Base-by-base conservation (phyloP, 1,139 yeast genomes). In the Geotrichum carabidarum region DNA sequence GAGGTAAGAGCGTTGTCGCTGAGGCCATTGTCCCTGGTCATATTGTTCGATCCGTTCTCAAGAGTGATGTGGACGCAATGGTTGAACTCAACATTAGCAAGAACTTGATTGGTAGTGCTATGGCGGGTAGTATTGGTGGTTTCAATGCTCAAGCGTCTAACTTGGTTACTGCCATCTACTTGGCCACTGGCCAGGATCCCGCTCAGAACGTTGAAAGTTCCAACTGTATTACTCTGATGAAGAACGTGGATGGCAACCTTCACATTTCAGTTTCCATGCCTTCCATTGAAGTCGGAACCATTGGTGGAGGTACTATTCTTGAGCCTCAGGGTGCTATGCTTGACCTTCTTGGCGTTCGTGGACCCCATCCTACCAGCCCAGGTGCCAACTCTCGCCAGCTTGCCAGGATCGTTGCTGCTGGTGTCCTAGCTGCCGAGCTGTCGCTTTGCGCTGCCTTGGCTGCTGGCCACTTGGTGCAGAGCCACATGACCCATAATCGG, bases 71-170 rank as follows among this genome's bases (percentile, higher is more conserved):
- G 52, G 89, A 85, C 65, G 95, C 97, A 0, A 77, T 93, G 59
- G 96, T 91, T 43, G 94, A 91, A 69, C 78, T 93, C 64, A 94
- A 93, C 71, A 78, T 89, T 59, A 78, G 86, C 65, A 93, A 93
- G 75, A 93, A 93, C 71, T 78, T 93, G 68, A 80, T 93, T 65
- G 99, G 99, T 52, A 88, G 96, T 50, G 98, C 99, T 11, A 87
- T 93, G 94, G 99, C 99, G 15, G 99, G 99, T 48, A 82, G 96
- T 36, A 80, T 93, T 63, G 99, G 99, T 66, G 99, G 99, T 0
- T 91, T 88, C 74, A 93, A 94, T 69, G 99, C 99, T 0, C 99
- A 93, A 63, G 98, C 99, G 49, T 95, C 99, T 48, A 93, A 93
- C 70, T 75, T 93, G 65, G 93, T 93, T 41, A 93, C 99, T 34